Evolutionary conservation across 495 filamentous ascomycete genomes (phyloP).

Genomic region (Penicillium herquei): DNA sequence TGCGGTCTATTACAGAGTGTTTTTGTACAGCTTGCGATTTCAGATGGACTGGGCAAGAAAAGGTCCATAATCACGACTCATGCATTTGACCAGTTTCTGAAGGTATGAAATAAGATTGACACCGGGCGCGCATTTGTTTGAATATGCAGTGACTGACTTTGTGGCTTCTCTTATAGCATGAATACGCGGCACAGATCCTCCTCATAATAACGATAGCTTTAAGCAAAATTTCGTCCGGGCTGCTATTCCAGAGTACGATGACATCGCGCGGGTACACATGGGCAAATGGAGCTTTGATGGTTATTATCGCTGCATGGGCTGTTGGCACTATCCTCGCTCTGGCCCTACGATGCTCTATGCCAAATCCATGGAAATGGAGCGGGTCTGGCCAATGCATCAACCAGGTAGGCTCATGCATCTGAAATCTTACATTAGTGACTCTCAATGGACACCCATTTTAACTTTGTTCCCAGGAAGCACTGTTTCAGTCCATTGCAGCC

Average conservation of each 20-base stretch:
- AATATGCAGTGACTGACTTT: slow-evolving; percentile 4
- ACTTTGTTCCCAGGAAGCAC: slow-evolving; percentile 9
- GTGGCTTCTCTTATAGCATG: slow-evolving; percentile 14
- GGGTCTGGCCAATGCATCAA: slow-evolving; percentile 13
- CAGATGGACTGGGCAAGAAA: slow-evolving; percentile 24
- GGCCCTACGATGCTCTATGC: slow-evolving; percentile 22
- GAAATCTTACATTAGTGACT: background rate
- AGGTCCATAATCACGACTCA: slow-evolving; percentile 10
- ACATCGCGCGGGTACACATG: slow-evolving; percentile 10
- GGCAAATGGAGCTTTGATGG: slow-evolving; percentile 20
- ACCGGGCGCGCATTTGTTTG: no score
- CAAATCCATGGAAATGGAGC: slow-evolving; percentile 24
- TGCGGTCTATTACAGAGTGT: slow-evolving; percentile 24
- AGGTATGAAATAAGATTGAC: no score
- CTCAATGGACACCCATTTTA: background rate
- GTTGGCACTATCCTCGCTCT: slow-evolving; percentile 25
- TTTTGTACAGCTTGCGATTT: slow-evolving; percentile 26
- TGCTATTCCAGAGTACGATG: slow-evolving; percentile 26
- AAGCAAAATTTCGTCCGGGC: slow-evolving; percentile 22
- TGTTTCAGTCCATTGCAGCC: slow-evolving; percentile 20
- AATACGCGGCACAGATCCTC: slow-evolving; percentile 30
- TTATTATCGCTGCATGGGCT: slow-evolving; percentile 22
- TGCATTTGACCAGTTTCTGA: slow-evolving; percentile 15
- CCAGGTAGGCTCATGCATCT: slow-evolving; percentile 11
- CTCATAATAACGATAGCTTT: slow-evolving; percentile 21